A percentile compares a stretch with the other conserved stretches of the same genome.
Evolutionary conservation across 768 basidiomycete genomes (phyloP).

Genomic region (Trametes maxima): DNA sequence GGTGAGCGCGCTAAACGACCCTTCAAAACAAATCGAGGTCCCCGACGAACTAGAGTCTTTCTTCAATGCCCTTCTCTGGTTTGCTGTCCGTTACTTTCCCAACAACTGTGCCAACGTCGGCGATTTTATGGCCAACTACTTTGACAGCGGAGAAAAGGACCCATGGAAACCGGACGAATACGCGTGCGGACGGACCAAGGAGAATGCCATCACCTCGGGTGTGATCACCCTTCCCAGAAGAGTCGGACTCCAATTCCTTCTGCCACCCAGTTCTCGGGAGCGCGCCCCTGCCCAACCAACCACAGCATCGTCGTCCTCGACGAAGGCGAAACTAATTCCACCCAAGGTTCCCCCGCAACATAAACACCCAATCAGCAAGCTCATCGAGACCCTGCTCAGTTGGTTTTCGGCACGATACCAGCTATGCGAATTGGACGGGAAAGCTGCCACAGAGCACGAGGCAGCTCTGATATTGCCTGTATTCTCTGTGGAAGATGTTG

Average conservation of each 20-base stretch:
- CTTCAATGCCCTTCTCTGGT: constrained; percentile 14
- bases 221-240: too few relatives aligned
- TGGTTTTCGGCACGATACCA: background rate
- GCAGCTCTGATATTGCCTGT: background rate
- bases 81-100: constrained; percentile 2
- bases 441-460: background rate
- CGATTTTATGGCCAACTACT: background rate
- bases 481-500: background rate
- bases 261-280: too few relatives aligned
- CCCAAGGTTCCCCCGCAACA: too few relatives aligned
- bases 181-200: too few relatives aligned
- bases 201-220: too few relatives aligned
- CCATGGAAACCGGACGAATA: background rate
- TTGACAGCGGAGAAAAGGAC: background rate
- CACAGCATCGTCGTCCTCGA: too few relatives aligned
- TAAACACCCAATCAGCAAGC: background rate
- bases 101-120: constrained; percentile 2
- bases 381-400: background rate
- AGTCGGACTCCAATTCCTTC: too few relatives aligned
- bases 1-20: constrained; percentile 2
- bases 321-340: too few relatives aligned
- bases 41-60: constrained; percentile 27
- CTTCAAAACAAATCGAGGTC: constrained; percentile 4
- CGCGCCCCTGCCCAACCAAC: too few relatives aligned
- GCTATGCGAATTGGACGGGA: background rate